Percentiles rank a stretch among this genome's conserved stretches.
Conservation (phyloP, 2,329 filamentous ascomycete species). For the Nothopassalora personata region DNA sequence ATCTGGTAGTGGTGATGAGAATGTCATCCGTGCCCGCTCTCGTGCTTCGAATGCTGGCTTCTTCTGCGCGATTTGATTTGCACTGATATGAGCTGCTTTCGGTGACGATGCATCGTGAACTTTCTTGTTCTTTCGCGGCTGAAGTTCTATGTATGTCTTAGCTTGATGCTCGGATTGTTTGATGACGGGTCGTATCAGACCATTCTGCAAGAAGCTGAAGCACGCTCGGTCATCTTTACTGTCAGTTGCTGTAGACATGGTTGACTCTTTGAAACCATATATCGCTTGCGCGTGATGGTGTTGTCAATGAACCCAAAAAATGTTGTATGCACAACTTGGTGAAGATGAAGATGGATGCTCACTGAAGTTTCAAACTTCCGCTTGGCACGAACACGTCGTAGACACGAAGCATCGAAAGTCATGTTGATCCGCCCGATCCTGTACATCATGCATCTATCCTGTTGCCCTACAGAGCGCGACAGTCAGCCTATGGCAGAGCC, state of each 20-base stretch:
- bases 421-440: not conserved
- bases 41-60: slow-evolving; percentile 28
- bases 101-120: not conserved
- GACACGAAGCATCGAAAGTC: not conserved
- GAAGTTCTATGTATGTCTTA: not conserved
- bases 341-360: not conserved
- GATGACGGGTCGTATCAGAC: not conserved
- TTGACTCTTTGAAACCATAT: not conserved
- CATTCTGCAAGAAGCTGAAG: not conserved
- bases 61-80: not conserved
- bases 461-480: not conserved
- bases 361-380: not conserved
- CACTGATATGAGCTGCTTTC: not conserved
- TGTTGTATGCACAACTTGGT: not conserved
- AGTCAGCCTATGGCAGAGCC: not conserved
- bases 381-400: not conserved
- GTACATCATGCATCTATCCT: not conserved
- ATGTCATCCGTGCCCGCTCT: slow-evolving; percentile 25
- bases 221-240: not conserved
- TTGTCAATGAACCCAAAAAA: too few species aligned
- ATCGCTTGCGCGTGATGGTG: not conserved
- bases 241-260: not conserved
- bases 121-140: not conserved
- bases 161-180: not conserved
- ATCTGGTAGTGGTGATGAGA: slow-evolving; percentile 15